Base-by-base conservation (phyloP, 2,329 filamentous ascomycete genomes). In the Alternaria sp. region DNA sequence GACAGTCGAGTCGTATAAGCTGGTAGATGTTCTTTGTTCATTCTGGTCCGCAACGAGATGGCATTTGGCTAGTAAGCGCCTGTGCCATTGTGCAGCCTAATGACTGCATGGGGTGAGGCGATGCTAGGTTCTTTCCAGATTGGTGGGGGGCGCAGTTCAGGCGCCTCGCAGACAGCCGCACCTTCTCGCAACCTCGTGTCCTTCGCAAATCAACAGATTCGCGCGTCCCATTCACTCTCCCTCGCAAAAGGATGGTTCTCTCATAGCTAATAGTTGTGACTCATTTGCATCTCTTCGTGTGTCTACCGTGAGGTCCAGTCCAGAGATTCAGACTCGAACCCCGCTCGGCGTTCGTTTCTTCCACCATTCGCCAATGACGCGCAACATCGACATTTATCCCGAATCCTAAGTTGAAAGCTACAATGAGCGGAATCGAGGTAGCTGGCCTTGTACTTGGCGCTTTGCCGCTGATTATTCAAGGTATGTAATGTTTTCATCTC, bases 391-490 rank as follows among this genome's bases (percentile, higher is more conserved):
- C 18, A n/a, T 22, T 22, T 22, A 20, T 40, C 40, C 49, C 46
- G 22, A 22, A 20, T 36, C 46, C 44, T 14, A 30, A n/a, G 20
- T 41, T 18, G 34, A n/a, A 14, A 22, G 32, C 20, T 20, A 53
- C 34, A 7, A 77, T 78, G 75, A 74, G 71, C 53, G 75, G 74
- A 16, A 53, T 77, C 5, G 75, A 77, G 44, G 50, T 76, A 38
- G 74, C 74, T 18, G 75, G 74, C 7, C 62, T 78, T 20, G 69
- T 78, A 1, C 66, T 81, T n/a, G 80, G 77, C 34, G 69, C 73
- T 25, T 57, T 82, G 8, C 79, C 80, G 6, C 55, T 82, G 2
- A 59, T 81, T 6, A 77, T 81, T 18, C 70, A 74, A 61, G 72
- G 73, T 73, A 9, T 12, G 60, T 46, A n/a, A 12, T 18, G 14